Base-by-base conservation (phyloP, 345 rosid species). In the Lepidium didymum region DNA sequence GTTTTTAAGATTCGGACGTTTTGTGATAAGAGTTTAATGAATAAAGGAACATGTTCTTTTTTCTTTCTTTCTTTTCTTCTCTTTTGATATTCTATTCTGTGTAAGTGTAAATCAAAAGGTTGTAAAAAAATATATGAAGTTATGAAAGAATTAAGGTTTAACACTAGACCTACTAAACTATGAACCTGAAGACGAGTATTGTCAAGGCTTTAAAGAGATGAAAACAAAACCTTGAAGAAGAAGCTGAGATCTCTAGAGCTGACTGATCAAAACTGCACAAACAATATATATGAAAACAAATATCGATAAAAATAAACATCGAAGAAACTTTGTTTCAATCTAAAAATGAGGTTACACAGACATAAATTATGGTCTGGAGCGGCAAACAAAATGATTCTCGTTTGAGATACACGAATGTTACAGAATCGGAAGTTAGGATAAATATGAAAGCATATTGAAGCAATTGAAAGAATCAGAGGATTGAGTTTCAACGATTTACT, bases 231-330 rank as follows among this genome's bases (percentile, higher is more conserved):
- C 64, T 74, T 67, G 73, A 43, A 59, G 73, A 43, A 59, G 73
- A 67, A 42, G 77, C 68, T 67, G 77, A 43, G 56, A 74, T 67
- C 78, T 60, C 56, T 60, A 61, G 12, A 51, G 73, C 78, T 67
- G 56, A 23, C n/a, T 18, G 73, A 53, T 51, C 4, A 52, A 23
- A 46, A 74, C 77, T 75, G 75, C 74, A 75, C 41, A 58, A 52
- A 60, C 33, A 59, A 60, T 59, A 34, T 58, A 49, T 67, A 18
- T 29, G 46, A 35, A 23, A 16, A 11, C 31, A 49, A 38, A 34
- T 15, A 15, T 19, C n/a, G 25, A 74, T 51, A 58, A 74, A 73
- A 21, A 65, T 11, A n/a, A 59, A 29, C 56, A 37, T 45, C 2
- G 10, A 58, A 57, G 41, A 14, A 56, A 73, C 35, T 46, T 43